Percentiles rank a stretch among this genome's conserved stretches.
Conservation (phyloP, 2,329 filamentous ascomycete genomes). For the Pseudogymnoascus sp. region DNA sequence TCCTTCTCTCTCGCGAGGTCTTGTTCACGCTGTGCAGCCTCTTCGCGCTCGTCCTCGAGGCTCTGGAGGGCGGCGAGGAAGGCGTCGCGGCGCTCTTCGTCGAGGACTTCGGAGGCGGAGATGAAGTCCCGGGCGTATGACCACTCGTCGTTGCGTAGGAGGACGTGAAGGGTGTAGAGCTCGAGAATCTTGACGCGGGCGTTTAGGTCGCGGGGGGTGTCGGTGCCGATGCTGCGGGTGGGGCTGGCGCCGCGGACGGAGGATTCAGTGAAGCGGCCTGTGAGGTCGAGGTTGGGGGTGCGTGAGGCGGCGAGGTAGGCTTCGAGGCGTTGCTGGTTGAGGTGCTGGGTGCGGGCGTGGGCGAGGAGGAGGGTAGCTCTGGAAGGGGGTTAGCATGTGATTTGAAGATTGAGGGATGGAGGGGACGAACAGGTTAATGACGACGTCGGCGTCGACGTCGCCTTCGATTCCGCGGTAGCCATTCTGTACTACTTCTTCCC, state of each 20-base stretch:
- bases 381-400: conserved; percentile 19
- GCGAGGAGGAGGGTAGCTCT: conserved; percentile 84
- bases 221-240: conserved; percentile 50
- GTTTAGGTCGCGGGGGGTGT: conserved; percentile 77
- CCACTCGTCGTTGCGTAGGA: conserved; percentile 93
- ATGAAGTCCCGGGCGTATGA: conserved; percentile 92
- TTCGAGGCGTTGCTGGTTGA: conserved; percentile 85
- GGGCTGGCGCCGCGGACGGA: conserved; percentile 54
- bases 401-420: conserved; percentile 9
- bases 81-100: conserved; percentile 84
- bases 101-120: conserved; percentile 73
- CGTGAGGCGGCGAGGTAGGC: conserved; percentile 75
- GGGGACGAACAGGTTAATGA: conserved; percentile 68
- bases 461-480: conserved; percentile 86
- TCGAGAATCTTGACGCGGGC: conserved; percentile 87
- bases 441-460: conserved; percentile 88
- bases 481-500: conserved; percentile 83
- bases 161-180: conserved; percentile 87
- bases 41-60: conserved; percentile 74
- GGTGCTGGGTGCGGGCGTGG: conserved; percentile 74
- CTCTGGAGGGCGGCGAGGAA: conserved; percentile 81
- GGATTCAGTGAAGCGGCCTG: conserved; percentile 48
- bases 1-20: conserved; percentile 52
- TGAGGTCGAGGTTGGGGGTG: conserved; percentile 65
- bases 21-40: conserved; percentile 55